phyloP scores from a whole-genome alignment of 495 filamentous ascomycete genomes.

The Penicillium psychrofluorescens region DNA sequence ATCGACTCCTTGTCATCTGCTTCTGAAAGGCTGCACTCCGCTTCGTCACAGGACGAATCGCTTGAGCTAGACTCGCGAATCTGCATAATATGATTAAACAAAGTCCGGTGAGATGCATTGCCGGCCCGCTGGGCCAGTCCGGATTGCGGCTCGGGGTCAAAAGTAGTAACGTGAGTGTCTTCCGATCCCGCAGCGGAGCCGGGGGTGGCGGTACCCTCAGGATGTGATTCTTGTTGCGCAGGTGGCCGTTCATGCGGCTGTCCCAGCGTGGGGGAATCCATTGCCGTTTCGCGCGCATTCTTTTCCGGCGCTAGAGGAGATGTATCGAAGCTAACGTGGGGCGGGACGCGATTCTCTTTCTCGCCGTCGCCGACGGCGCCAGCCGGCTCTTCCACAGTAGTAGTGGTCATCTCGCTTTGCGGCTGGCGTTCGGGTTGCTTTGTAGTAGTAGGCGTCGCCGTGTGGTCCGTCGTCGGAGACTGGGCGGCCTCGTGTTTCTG shows the following conservation, averaged over 20 bases:
- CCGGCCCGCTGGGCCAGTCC: slow-evolving; percentile 39
- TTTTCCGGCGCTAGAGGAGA: slow-evolving; percentile 4
- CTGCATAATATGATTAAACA: slow-evolving; percentile 45
- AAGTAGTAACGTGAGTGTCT: slow-evolving; percentile 57
- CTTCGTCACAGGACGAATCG: slow-evolving; percentile 41
- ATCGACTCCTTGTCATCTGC: slow-evolving; percentile 52
- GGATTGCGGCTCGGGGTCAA: slow-evolving; percentile 63
- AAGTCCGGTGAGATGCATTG: slow-evolving; percentile 32
- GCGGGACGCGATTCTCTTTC: slow-evolving; percentile 6
- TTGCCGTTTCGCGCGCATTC: slow-evolving; percentile 14
- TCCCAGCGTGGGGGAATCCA: slow-evolving; percentile 67
- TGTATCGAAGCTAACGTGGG: slow-evolving; percentile 26
- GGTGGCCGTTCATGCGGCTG: slow-evolving; percentile 37
- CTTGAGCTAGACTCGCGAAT: slow-evolving; percentile 42
- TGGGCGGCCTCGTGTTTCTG: slow-evolving; percentile 25
- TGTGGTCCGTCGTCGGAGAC: slow-evolving; percentile 9
- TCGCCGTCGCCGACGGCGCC: background rate
- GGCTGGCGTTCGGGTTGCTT: slow-evolving; percentile 13
- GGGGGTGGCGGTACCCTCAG: slow-evolving; percentile 37
- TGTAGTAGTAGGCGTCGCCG: slow-evolving; percentile 11
- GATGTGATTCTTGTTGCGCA: slow-evolving; percentile 28
- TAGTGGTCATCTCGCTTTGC: slow-evolving; percentile 22
- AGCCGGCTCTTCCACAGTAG: slow-evolving; percentile 17
- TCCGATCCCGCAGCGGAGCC: slow-evolving; percentile 35
- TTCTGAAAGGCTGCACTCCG: slow-evolving; percentile 46